Conservation (phyloP, 768 basidiomycete genomes). For the Trametes cingulata region DNA sequence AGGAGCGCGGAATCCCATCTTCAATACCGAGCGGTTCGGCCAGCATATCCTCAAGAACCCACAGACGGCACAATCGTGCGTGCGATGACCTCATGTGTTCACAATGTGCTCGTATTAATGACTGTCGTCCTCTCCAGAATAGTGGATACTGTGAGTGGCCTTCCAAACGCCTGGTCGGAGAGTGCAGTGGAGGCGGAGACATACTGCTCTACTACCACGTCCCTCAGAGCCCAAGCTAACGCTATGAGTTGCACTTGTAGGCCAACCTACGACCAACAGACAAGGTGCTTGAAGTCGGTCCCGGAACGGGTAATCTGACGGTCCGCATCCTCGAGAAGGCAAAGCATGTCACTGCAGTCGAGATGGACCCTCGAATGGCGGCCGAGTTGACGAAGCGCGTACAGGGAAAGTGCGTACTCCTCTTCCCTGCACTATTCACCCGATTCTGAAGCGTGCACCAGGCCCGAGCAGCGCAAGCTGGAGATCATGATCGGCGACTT, state of each 20-base stretch:
- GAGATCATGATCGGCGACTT: constrained; percentile 97
- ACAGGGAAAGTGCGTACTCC: constrained; percentile 85
- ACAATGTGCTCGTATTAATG: neutral
- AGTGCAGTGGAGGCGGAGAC: neutral
- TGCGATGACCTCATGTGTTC: constrained; percentile 11
- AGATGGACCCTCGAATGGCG: constrained; percentile 99
- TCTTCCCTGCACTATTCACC: neutral
- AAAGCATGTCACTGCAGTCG: constrained; percentile 90
- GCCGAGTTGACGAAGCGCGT: constrained; percentile 96
- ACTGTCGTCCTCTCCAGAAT: constrained; percentile 40
- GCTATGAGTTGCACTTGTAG: constrained; percentile 46
- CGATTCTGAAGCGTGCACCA: constrained; percentile 34
- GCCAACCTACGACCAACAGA: constrained; percentile 93
- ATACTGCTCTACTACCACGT: too few species aligned
- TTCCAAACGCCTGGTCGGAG: neutral
- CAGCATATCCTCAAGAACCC: constrained; percentile 98
- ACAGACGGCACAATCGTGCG: constrained; percentile 84
- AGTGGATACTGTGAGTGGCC: constrained; percentile 54
- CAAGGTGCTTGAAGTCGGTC: constrained; percentile 95
- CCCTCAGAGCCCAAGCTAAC: too few species aligned
- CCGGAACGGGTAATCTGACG: constrained; percentile 96
- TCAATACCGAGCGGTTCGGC: constrained; percentile 94
- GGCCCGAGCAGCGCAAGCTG: constrained; percentile 93
- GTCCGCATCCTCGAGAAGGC: constrained; percentile 91
- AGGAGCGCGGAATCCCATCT: constrained; percentile 77